A percentile compares a stretch with the other conserved stretches of the same genome.
These are phyloP conservation scores for Aspergillus calidoustus DNA, from an alignment of 2,329 filamentous ascomycete species.

Conservation along the genomic window DNA sequence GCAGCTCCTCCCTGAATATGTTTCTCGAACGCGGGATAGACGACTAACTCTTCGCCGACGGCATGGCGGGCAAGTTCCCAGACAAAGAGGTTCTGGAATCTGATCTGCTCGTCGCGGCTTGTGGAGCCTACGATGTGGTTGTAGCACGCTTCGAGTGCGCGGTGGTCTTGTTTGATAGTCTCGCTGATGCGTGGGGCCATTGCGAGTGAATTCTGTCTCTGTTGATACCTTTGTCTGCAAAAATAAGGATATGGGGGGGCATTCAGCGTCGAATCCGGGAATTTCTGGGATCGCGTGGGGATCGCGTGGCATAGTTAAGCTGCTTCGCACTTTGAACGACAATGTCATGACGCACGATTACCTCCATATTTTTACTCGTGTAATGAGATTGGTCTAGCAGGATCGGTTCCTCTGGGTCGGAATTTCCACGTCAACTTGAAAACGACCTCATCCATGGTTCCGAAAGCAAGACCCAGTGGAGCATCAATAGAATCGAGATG, in stretches of 20 bases:
- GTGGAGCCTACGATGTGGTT: constrained; percentile 44
- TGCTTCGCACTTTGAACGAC: too few species aligned
- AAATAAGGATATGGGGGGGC: not conserved
- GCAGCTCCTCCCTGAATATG: constrained; percentile 47
- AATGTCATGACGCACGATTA: not conserved
- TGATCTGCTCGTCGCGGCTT: constrained; percentile 46
- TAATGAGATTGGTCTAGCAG: not conserved
- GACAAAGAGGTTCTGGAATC: constrained; percentile 55
- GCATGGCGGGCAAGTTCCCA: constrained; percentile 57
- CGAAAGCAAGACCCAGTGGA: not conserved
- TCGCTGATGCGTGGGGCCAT: constrained; percentile 32
- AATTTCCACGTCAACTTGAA: not conserved
- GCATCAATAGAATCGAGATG: not conserved
- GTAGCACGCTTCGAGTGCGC: constrained; percentile 46
- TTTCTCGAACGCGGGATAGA: constrained; percentile 60
- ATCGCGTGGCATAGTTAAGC: too few species aligned
- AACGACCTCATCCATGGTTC: not conserved
- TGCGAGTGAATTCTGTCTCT: not conserved
- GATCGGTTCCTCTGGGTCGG: not conserved
- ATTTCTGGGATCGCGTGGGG: not conserved
- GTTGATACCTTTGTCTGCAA: not conserved
- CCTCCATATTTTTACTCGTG: not conserved
- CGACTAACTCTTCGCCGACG: constrained; percentile 55
- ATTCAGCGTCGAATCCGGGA: not conserved
- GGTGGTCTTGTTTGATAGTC: constrained; percentile 46